Evolutionary conservation across 352 stramenopile genomes (phyloP).

Genomic region (Elongisporangium prolatum): DNA sequence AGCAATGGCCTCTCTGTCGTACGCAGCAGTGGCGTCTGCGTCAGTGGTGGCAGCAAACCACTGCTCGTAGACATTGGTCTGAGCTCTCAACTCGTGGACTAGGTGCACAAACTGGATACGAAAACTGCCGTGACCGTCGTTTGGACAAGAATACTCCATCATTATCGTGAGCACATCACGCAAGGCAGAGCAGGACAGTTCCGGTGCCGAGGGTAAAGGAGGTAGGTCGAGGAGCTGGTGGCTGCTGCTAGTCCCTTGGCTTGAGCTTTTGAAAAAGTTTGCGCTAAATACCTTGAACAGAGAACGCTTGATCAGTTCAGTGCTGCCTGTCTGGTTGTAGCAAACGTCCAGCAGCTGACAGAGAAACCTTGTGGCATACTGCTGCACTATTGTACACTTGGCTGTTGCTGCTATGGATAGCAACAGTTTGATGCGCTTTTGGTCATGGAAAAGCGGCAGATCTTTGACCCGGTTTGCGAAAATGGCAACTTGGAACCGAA

Average conservation of each 20-base stretch:
- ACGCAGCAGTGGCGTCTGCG: slow-evolving; percentile 4
- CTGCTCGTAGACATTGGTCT: slow-evolving; percentile 54
- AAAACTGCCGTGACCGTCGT: slow-evolving; percentile 22
- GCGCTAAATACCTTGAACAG: slow-evolving; percentile 41
- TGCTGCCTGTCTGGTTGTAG: slow-evolving; percentile 64
- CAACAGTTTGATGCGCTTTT: slow-evolving; percentile 38
- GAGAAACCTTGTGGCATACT: slow-evolving; percentile 37
- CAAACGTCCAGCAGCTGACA: slow-evolving; percentile 38
- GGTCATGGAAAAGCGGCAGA: slow-evolving; percentile 49
- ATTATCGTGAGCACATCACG: slow-evolving; percentile 53
- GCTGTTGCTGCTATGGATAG: slow-evolving; percentile 40
- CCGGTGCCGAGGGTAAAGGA: background rate
- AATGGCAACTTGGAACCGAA: slow-evolving; percentile 45
- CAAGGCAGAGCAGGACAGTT: slow-evolving; percentile 27
- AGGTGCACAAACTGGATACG: slow-evolving; percentile 39
- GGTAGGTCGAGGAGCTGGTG: background rate
- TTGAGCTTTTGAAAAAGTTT: slow-evolving; percentile 30
- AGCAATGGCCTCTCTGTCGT: slow-evolving; percentile 64
- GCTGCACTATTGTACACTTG: slow-evolving; percentile 20
- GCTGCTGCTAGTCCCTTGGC: background rate
- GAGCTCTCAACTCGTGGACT: slow-evolving; percentile 42
- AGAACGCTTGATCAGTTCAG: slow-evolving; percentile 41
- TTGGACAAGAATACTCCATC: slow-evolving; percentile 24
- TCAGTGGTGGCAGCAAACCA: slow-evolving; percentile 36
- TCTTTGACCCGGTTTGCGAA: slow-evolving; percentile 45